Evolutionary conservation across 352 stramenopile genomes (phyloP).

Genomic region (Pythium volutum): DNA sequence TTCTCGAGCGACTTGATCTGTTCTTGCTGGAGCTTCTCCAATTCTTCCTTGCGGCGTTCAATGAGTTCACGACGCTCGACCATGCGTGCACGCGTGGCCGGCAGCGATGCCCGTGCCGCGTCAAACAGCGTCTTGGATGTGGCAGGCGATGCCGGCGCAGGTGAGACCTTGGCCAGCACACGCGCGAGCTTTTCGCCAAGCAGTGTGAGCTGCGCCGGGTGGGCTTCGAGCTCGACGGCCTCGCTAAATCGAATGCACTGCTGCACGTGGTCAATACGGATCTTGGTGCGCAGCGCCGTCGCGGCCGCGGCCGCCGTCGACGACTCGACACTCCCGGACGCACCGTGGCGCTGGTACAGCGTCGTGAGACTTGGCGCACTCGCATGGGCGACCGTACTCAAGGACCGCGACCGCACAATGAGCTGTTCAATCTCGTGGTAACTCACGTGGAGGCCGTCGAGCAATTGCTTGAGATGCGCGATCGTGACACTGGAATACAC

Average conservation of each 20-base stretch:
- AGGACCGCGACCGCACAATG: constrained; percentile 76
- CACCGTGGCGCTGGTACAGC: constrained; percentile 57
- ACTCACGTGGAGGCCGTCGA: constrained; percentile 64
- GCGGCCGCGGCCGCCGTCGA: constrained; percentile 49
- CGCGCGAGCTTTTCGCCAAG: constrained; percentile 63
- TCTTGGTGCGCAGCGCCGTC: constrained; percentile 57
- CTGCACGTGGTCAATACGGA: constrained; percentile 82
- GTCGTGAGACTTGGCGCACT: constrained; percentile 60
- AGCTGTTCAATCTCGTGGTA: constrained; percentile 86
- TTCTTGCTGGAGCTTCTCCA: constrained; percentile 93
- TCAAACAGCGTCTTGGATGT: constrained; percentile 65
- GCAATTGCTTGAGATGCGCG: constrained; percentile 84
- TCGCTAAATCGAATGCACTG: constrained; percentile 85
- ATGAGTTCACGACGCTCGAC: constrained; percentile 93
- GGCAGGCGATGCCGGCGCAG: constrained; percentile 20
- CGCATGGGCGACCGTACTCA: constrained; percentile 58
- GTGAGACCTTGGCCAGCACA: constrained; percentile 57
- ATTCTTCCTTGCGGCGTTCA: constrained; percentile 96
- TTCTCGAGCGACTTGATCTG: constrained; percentile 85
- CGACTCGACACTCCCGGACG: constrained; percentile 40
- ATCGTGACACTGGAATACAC: constrained; percentile 89
- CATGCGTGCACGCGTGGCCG: constrained; percentile 80
- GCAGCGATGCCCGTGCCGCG: constrained; percentile 57
- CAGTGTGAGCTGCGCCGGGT: constrained; percentile 71
- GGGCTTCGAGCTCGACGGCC: constrained; percentile 72